Conservation (phyloP, 2,329 filamentous ascomycete species). For the Aspergillus versicolor region DNA sequence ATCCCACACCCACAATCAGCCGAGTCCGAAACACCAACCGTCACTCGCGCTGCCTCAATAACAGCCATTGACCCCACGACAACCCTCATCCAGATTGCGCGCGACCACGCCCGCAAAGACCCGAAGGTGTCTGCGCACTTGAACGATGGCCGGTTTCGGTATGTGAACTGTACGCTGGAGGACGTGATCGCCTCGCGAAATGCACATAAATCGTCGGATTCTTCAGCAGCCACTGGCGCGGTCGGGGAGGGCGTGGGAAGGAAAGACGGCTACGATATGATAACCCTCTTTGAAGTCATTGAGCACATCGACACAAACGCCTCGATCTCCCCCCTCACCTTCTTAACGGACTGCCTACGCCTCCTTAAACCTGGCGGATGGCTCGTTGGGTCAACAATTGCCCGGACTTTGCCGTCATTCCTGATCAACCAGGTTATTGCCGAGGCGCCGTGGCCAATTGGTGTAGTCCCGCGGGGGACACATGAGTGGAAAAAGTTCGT, state of each 20-base stretch:
- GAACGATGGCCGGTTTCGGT: slow-evolving; percentile 61
- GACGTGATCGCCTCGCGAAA: slow-evolving; percentile 21
- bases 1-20: slow-evolving; percentile 26
- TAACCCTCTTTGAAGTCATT: slow-evolving; percentile 90
- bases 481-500: slow-evolving; percentile 98
- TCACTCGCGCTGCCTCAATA: slow-evolving; percentile 41
- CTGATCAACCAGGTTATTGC: slow-evolving; percentile 89
- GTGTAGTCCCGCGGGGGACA: slow-evolving; percentile 87
- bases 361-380: slow-evolving; percentile 89
- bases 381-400: slow-evolving; percentile 90
- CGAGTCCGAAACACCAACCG: slow-evolving; percentile 24
- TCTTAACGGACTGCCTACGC: slow-evolving; percentile 53
- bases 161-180: slow-evolving; percentile 77
- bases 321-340: slow-evolving; percentile 69
- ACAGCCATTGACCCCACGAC: slow-evolving; percentile 48
- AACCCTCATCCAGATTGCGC: slow-evolving; percentile 60
- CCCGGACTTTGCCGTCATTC: slow-evolving; percentile 84
- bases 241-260: slow-evolving; percentile 31
- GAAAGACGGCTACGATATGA: slow-evolving; percentile 64
- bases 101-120: slow-evolving; percentile 71
- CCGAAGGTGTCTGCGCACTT: slow-evolving; percentile 58
- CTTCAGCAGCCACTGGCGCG: slow-evolving; percentile 3
- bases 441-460: slow-evolving; percentile 67
- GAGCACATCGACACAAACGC: slow-evolving; percentile 82
- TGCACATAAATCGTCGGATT: slow-evolving; percentile 3